Conservation (phyloP, 345 rosid genomes). For the Syzygium grande region DNA sequence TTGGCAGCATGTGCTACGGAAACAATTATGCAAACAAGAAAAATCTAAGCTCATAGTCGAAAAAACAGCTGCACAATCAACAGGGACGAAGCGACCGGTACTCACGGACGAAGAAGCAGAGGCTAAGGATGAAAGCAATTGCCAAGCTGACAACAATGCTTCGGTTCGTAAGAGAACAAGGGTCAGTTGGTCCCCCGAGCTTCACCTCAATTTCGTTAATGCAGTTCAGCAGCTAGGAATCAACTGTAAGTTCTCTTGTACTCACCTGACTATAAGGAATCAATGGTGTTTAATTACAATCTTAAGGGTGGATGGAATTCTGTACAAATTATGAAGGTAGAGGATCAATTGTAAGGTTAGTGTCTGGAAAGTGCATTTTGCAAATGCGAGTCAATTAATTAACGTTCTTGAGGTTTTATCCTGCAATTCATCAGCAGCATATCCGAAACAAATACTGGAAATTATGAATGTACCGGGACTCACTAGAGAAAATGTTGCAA, state of each 20-base stretch:
- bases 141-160: neutral
- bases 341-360: neutral
- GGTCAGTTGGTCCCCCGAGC: slow-evolving; percentile 8
- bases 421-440: neutral
- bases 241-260: slow-evolving; percentile 1
- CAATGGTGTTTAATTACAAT: neutral
- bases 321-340: neutral
- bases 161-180: neutral
- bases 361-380: neutral
- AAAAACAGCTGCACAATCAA: neutral
- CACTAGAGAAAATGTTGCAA: slow-evolving; percentile 7
- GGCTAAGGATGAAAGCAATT: neutral
- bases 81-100: neutral
- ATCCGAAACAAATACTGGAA: slow-evolving; percentile 6
- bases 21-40: neutral
- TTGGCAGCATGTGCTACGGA: slow-evolving; percentile 19
- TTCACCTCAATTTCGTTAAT: slow-evolving; percentile 3
- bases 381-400: neutral
- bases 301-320: neutral
- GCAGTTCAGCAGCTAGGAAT: slow-evolving; percentile 4
- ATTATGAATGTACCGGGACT: slow-evolving; percentile 11
- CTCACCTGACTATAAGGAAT: neutral
- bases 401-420: neutral
- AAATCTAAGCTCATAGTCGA: neutral
- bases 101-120: neutral